phyloP scores from a whole-genome alignment of 495 filamentous ascomycete species.

The Neohortaea acidophila region DNA sequence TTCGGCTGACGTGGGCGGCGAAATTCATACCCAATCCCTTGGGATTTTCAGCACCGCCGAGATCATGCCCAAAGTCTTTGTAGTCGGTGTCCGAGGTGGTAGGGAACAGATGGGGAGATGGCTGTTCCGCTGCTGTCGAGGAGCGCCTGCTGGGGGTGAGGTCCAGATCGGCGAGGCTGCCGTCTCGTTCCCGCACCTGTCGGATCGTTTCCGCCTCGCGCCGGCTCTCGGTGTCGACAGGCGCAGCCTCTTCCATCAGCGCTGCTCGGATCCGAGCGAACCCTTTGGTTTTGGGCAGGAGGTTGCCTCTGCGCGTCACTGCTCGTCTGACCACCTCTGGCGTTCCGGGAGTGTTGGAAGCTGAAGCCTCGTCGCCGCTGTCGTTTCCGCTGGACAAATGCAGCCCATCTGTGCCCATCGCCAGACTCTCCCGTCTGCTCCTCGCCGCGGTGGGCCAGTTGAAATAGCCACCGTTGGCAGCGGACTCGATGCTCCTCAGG shows the following conservation, averaged over 20 bases:
- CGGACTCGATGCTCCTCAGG: constrained; percentile 42
- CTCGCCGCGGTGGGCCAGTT: constrained; percentile 11
- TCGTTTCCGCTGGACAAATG: constrained; percentile 62
- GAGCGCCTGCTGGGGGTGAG: constrained; percentile 23
- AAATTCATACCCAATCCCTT: constrained; percentile 39
- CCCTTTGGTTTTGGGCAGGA: constrained; percentile 90
- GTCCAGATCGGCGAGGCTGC: constrained; percentile 24
- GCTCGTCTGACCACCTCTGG: constrained; percentile 47
- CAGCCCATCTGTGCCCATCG: constrained; percentile 69
- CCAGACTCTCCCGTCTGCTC: constrained; percentile 60
- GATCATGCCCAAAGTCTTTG: constrained; percentile 45
- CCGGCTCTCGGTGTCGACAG: constrained; percentile 73
- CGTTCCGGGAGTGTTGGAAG: constrained; percentile 27
- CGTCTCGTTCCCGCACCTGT: constrained; percentile 66
- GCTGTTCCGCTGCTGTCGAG: constrained; percentile 36
- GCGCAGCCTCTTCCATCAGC: constrained; percentile 71
- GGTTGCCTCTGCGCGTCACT: constrained; percentile 74
- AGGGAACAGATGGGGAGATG: constrained; percentile 27
- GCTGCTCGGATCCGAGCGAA: constrained; percentile 88
- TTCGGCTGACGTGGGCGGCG: constrained; percentile 42
- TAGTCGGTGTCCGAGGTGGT: constrained; percentile 28
- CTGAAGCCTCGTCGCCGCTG: constrained; percentile 58
- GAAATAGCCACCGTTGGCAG: constrained; percentile 20
- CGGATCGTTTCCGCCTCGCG: constrained; percentile 89
- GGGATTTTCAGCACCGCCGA: constrained; percentile 27